A percentile compares a stretch with the other conserved stretches of the same genome.
Evolutionary conservation across 2,329 filamentous ascomycete genomes (phyloP).

Genomic region (Fusarium tanahbumbuense): DNA sequence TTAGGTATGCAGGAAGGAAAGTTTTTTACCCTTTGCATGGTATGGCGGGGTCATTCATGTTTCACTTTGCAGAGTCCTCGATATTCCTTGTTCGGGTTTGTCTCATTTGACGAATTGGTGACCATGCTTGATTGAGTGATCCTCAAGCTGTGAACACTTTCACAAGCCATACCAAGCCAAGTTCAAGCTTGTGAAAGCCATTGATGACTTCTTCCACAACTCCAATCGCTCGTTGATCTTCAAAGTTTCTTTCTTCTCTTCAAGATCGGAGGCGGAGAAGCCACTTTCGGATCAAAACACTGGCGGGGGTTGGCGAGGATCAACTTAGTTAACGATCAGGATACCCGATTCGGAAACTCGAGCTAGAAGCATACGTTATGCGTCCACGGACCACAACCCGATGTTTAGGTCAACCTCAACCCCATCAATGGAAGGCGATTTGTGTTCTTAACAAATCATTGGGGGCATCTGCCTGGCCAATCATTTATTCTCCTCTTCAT

Average conservation of each 20-base stretch:
- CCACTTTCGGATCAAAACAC: conserved; percentile 10
- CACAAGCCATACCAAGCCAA: not conserved
- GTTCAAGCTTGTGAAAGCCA: not conserved
- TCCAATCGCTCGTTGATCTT: not conserved
- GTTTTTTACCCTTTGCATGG: conserved; percentile 10
- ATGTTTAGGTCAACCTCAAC: not conserved
- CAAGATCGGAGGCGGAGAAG: not conserved
- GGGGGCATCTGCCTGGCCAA: conserved; percentile 3
- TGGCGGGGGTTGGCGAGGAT: conserved; percentile 6
- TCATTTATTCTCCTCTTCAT: conserved; percentile 7
- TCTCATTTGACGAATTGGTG: not conserved
- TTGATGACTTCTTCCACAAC: not conserved
- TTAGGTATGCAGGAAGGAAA: conserved; percentile 12
- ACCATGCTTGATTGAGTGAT: not conserved
- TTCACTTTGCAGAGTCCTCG: not conserved
- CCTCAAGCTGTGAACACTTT: not conserved
- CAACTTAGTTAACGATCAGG: conserved; percentile 26
- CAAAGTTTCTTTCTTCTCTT: not conserved
- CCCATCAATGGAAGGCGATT: not conserved
- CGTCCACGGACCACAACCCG: not conserved
- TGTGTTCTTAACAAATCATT: not conserved
- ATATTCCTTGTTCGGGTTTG: not conserved
- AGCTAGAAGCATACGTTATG: not conserved
- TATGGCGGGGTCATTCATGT: conserved; percentile 22
- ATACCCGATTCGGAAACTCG: conserved; percentile 36